A percentile compares a stretch with the other conserved stretches of the same genome.
Conservation (phyloP, 768 basidiomycete genomes). For the Hericium coralloides region DNA sequence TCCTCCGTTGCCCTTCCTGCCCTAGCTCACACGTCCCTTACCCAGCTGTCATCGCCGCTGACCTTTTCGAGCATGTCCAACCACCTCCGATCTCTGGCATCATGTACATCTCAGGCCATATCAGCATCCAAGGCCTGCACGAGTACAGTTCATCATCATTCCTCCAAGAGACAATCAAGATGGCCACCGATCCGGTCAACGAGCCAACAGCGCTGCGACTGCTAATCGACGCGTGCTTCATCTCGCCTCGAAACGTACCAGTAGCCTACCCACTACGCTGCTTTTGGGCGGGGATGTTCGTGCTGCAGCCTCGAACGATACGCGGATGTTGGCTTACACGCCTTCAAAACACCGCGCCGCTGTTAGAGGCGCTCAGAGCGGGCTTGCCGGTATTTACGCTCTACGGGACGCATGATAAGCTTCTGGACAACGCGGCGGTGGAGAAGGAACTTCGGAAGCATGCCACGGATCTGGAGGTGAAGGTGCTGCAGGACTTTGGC, state of each 20-base stretch:
- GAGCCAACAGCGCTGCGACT: background rate
- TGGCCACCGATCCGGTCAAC: background rate
- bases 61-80: background rate
- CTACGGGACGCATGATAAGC: background rate
- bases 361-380: background rate
- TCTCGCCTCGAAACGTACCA: background rate
- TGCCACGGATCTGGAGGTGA: background rate
- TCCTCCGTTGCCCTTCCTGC: background rate
- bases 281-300: background rate
- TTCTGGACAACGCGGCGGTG: background rate
- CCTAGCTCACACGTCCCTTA: background rate
- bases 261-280: background rate
- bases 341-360: background rate
- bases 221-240: background rate
- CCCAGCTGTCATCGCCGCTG: background rate
- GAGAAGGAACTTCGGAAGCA: background rate
- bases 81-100: background rate
- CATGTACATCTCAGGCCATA: background rate
- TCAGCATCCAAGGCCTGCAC: background rate
- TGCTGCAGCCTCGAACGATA: background rate
- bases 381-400: background rate
- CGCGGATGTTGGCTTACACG: background rate
- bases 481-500: background rate
- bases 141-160: background rate
- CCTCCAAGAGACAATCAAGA: background rate